A percentile compares a stretch with the other conserved stretches of the same genome.
Conservation (phyloP, 345 rosid genomes). For the Rhizophora mangle region DNA sequence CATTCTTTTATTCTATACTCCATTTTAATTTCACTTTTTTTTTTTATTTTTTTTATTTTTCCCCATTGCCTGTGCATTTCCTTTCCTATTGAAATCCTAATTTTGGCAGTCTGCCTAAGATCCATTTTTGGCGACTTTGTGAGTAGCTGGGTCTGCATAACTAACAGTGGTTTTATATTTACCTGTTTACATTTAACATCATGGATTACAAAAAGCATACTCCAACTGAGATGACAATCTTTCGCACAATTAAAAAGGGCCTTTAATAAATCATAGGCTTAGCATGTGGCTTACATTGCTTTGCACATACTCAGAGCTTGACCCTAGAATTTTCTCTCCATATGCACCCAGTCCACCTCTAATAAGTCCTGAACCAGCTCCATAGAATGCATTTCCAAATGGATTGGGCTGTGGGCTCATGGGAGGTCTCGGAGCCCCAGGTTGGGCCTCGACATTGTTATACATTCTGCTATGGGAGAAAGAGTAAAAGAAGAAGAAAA, state of each 20-base stretch:
- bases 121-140: too few relatives aligned
- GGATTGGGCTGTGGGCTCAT: conserved; percentile 71
- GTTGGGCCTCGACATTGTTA: conserved; percentile 59
- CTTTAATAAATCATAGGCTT: neutral
- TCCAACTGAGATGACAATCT: neutral
- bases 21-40: too few relatives aligned
- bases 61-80: too few relatives aligned
- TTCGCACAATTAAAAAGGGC: neutral
- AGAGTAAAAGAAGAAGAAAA: neutral
- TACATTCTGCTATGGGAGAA: conserved; percentile 56
- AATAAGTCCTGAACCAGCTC: conserved; percentile 93
- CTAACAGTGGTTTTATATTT: too few relatives aligned
- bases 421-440: conserved; percentile 69
- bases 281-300: conserved; percentile 73
- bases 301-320: conserved; percentile 96
- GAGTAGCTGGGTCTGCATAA: too few relatives aligned
- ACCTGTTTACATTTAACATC: too few relatives aligned
- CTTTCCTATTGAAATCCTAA: too few relatives aligned
- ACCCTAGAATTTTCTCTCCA: conserved; percentile 84
- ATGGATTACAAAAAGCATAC: too few relatives aligned
- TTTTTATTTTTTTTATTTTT: too few relatives aligned
- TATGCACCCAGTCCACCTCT: conserved; percentile 90
- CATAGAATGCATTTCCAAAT: conserved; percentile 82
- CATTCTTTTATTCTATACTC: too few relatives aligned
- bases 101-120: too few relatives aligned